phyloP scores from a whole-genome alignment of 2,329 filamentous ascomycete genomes.

The Pseudogymnoascus sp. region DNA sequence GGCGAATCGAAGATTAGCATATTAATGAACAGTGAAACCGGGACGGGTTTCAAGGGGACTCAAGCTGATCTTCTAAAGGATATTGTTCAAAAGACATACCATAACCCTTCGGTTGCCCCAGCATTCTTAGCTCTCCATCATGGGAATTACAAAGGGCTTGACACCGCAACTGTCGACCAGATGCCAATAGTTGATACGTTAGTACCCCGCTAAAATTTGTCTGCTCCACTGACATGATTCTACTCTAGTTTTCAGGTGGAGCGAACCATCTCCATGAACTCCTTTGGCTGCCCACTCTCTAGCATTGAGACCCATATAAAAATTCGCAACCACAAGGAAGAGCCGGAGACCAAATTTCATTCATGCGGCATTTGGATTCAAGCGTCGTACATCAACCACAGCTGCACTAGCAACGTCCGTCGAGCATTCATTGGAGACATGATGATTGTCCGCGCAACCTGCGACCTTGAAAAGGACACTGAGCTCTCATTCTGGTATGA shows the following conservation, averaged over 20 bases:
- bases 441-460: constrained; percentile 39
- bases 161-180: constrained; percentile 28
- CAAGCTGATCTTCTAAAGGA: constrained; percentile 35
- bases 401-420: constrained; percentile 41
- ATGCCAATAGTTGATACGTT: constrained; percentile 37
- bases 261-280: constrained; percentile 35
- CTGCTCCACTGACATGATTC: neutral
- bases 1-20: constrained; percentile 21
- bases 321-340: constrained; percentile 32
- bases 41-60: constrained; percentile 29
- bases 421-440: constrained; percentile 49
- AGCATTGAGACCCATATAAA: neutral
- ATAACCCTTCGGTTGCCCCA: constrained; percentile 31
- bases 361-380: constrained; percentile 37
- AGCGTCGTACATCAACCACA: constrained; percentile 45
- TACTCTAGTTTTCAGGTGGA: constrained; percentile 34
- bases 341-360: constrained; percentile 32
- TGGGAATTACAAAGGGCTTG: constrained; percentile 32
- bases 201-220: neutral
- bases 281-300: constrained; percentile 33
- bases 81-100: constrained; percentile 38
- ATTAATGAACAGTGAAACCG: constrained; percentile 32
- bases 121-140: constrained; percentile 32
- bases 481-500: constrained; percentile 40
- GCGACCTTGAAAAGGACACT: constrained; percentile 34